Conservation (phyloP, 306 rosid species). For the Luffa acutangula region DNA sequence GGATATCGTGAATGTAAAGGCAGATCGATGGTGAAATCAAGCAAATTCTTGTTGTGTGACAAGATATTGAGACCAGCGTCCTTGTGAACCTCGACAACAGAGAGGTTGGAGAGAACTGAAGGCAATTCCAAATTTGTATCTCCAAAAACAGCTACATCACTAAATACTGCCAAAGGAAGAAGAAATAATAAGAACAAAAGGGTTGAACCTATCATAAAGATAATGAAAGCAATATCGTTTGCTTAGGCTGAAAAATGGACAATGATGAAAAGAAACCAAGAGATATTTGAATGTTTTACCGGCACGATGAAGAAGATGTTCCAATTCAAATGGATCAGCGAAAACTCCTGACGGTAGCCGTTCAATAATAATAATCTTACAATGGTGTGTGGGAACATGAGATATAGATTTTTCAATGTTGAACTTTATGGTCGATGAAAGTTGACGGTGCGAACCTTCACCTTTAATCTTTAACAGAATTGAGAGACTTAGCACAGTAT, state of each 20-base stretch:
- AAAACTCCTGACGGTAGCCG: slow-evolving; percentile 67
- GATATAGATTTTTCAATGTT: slow-evolving; percentile 16
- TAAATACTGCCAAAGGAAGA: slow-evolving; percentile 34
- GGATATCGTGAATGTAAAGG: slow-evolving; percentile 86
- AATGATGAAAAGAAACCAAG: slow-evolving; percentile 6
- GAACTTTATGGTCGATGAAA: slow-evolving; percentile 42
- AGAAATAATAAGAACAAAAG: background rate
- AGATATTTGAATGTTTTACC: slow-evolving; percentile 27
- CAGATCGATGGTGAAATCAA: slow-evolving; percentile 33
- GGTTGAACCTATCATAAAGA: background rate
- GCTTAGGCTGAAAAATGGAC: background rate
- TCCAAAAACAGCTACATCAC: slow-evolving; percentile 60
- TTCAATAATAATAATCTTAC: slow-evolving; percentile 53
- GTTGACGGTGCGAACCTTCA: slow-evolving; percentile 64
- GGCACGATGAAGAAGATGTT: slow-evolving; percentile 62
- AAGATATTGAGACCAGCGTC: slow-evolving; percentile 29
- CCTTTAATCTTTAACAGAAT: slow-evolving; percentile 45
- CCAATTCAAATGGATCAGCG: slow-evolving; percentile 81
- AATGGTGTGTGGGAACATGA: slow-evolving; percentile 27
- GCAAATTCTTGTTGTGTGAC: slow-evolving; percentile 8
- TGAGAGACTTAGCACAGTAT: slow-evolving; percentile 25
- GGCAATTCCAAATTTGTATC: slow-evolving; percentile 85
- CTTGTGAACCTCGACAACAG: slow-evolving; percentile 73
- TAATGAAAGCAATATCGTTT: background rate
- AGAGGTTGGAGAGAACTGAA: slow-evolving; percentile 62